These are phyloP conservation scores for Barbarea vulgaris DNA, from an alignment of 345 rosid species.

Conservation along the genomic window DNA sequence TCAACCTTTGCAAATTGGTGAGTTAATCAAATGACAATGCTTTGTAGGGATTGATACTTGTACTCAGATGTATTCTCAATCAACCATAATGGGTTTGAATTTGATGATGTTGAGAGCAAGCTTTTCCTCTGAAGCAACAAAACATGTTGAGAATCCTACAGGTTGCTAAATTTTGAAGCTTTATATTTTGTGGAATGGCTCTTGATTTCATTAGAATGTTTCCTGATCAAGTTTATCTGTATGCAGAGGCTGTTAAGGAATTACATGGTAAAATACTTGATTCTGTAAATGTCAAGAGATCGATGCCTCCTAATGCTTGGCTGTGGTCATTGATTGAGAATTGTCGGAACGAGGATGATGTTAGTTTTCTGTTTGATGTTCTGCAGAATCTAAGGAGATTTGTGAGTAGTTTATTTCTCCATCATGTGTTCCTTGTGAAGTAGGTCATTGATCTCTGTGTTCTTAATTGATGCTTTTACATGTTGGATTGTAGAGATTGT, in stretches of 20 bases:
- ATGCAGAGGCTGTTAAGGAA: slow-evolving; percentile 75
- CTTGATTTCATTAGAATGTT: not conserved
- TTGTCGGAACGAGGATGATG: slow-evolving; percentile 63
- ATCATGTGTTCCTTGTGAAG: not conserved
- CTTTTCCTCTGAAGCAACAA: slow-evolving; percentile 52
- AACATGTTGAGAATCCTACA: slow-evolving; percentile 47
- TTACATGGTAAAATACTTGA: slow-evolving; percentile 60
- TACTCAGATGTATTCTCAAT: not conserved
- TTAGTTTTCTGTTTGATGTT: slow-evolving; percentile 64
- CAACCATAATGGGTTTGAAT: not conserved
- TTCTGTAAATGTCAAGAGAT: slow-evolving; percentile 60
- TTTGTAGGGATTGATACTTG: slow-evolving; percentile 33
- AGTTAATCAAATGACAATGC: not conserved
- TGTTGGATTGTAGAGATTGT: slow-evolving; percentile 65
- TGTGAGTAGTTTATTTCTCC: slow-evolving; percentile 53
- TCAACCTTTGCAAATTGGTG: not conserved
- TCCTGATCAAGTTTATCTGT: not conserved
- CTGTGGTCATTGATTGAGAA: slow-evolving; percentile 77
- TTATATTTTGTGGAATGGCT: not conserved
- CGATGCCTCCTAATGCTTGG: slow-evolving; percentile 92
- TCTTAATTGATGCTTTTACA: not conserved
- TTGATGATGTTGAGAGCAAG: slow-evolving; percentile 35
- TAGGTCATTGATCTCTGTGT: not conserved
- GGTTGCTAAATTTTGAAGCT: slow-evolving; percentile 39
- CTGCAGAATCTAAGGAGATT: slow-evolving; percentile 72